Evolutionary conservation across 306 rosid species (phyloP).

Genomic region (Malus asiatica): DNA sequence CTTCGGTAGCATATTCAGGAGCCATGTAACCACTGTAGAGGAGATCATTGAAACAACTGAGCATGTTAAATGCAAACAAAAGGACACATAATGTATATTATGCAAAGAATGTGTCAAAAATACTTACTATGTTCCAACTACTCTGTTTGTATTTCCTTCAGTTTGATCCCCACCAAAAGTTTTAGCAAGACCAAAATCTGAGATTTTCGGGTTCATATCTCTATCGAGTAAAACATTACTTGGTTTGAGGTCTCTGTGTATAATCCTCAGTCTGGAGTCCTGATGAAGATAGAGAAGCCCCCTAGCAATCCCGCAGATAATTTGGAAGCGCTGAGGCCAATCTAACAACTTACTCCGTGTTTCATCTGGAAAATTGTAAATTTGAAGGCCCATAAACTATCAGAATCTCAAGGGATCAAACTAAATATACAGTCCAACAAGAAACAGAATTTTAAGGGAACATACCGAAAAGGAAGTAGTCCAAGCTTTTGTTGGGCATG

Average conservation of each 20-base stretch:
- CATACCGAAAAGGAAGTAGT: conserved; percentile 55
- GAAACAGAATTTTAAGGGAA: background rate
- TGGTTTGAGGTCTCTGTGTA: conserved; percentile 56
- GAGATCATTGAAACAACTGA: background rate
- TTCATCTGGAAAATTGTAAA: conserved; percentile 2
- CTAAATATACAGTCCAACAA: conserved; percentile 34
- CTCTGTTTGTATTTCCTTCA: conserved; percentile 52
- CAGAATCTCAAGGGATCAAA: background rate
- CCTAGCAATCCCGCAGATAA: conserved; percentile 41
- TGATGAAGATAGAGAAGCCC: conserved; percentile 65
- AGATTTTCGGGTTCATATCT: conserved; percentile 44
- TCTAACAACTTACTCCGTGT: conserved; percentile 11
- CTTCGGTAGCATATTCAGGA: conserved; percentile 25
- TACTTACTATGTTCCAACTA: conserved; percentile 65
- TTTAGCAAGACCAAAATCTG: conserved; percentile 59
- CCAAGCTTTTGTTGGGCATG: conserved; percentile 59
- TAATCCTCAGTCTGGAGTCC: conserved; percentile 47
- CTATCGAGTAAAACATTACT: conserved; percentile 49
- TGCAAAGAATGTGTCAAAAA: background rate
- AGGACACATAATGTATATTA: background rate
- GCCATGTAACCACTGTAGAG: conserved; percentile 28
- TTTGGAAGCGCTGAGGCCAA: conserved; percentile 49
- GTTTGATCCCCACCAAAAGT: conserved; percentile 38
- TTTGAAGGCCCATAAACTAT: too few relatives aligned
- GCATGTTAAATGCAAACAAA: background rate